Evolutionary conservation across 768 basidiomycete genomes (phyloP).

Genomic region (Ephemerocybe angulata): DNA sequence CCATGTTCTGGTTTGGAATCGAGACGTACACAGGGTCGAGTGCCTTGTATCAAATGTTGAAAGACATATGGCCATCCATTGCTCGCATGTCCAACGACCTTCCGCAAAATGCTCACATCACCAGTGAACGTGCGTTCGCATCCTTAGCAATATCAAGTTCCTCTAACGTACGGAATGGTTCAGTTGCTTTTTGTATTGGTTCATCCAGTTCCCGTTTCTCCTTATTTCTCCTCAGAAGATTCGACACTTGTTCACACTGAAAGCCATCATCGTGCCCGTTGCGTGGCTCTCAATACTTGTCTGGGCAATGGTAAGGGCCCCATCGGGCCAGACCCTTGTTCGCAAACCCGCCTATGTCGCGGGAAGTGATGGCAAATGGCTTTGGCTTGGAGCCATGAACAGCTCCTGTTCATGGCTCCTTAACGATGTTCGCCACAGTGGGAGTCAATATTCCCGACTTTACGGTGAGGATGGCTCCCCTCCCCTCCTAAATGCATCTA

Average conservation of each 20-base stretch:
- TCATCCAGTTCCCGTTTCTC: constrained; percentile 73
- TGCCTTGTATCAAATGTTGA: constrained; percentile 76
- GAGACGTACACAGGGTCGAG: constrained; percentile 63
- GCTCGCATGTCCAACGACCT: constrained; percentile 63
- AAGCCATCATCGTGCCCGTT: constrained; percentile 59
- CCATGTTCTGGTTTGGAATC: constrained; percentile 83
- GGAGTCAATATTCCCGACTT: constrained; percentile 86
- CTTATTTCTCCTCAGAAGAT: constrained; percentile 75
- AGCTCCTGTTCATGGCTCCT: constrained; percentile 69
- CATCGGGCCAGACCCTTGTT: constrained; percentile 58
- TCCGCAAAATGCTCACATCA: constrained; percentile 54
- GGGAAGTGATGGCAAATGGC: constrained; percentile 64
- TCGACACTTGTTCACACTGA: constrained; percentile 69
- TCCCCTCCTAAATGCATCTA: too few species aligned
- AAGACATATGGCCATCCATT: constrained; percentile 78
- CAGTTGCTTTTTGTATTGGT: constrained; percentile 74
- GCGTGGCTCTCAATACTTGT: constrained; percentile 71
- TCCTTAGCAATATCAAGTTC: too few species aligned
- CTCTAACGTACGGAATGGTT: too few species aligned
- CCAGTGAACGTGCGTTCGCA: constrained; percentile 61
- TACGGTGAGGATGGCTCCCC: constrained; percentile 41
- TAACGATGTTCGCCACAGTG: constrained; percentile 70
- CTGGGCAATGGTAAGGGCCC: constrained; percentile 72
- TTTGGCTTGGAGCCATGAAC: constrained; percentile 74
- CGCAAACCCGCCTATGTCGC: constrained; percentile 44